phyloP scores from a whole-genome alignment of 805 yeast species.

The Candida silvatica region DNA sequence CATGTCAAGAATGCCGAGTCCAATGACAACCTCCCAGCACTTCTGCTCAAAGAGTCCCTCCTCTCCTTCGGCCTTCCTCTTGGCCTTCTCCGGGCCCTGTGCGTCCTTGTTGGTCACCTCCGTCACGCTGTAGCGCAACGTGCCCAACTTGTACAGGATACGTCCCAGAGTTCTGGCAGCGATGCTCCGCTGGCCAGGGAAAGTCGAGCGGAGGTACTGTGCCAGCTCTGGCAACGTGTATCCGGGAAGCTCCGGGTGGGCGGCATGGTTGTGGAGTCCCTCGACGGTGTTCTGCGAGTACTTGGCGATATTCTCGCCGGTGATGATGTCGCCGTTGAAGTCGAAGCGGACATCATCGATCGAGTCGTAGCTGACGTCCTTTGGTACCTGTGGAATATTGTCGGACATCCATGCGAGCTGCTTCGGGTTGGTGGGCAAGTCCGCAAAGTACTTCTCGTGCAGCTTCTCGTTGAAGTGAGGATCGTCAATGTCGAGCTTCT shows the following conservation, averaged over 20 bases:
- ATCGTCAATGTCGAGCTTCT: constrained; percentile 50
- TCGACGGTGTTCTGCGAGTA: constrained; percentile 17
- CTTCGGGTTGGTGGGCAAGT: constrained; percentile 72
- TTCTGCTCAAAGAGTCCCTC: constrained; percentile 37
- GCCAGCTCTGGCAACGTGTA: constrained; percentile 80
- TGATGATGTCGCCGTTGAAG: constrained; percentile 70
- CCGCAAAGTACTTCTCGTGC: constrained; percentile 83
- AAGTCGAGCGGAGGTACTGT: constrained; percentile 68
- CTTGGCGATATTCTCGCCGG: constrained; percentile 20
- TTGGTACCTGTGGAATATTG: constrained; percentile 32
- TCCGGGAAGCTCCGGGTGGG: constrained; percentile 84
- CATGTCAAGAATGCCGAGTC: constrained; percentile 54
- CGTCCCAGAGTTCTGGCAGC: constrained; percentile 86
- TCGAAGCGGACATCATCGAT: constrained; percentile 78
- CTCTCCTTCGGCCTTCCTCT: constrained; percentile 22
- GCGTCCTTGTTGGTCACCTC: constrained; percentile 22
- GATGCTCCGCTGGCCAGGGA: constrained; percentile 78
- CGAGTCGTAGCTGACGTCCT: constrained; percentile 36
- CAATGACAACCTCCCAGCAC: constrained; percentile 66
- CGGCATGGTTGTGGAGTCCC: constrained; percentile 90
- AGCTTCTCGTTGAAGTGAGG: constrained; percentile 72
- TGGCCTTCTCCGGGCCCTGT: constrained; percentile 28
- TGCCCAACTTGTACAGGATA: constrained; percentile 71
- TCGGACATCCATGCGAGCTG: constrained; percentile 91
- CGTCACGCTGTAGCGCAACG: constrained; percentile 36